Percentiles rank a stretch among this genome's conserved stretches.
Conservation (phyloP, 148 eudicot species). For the Dysphania ambrosioides region DNA sequence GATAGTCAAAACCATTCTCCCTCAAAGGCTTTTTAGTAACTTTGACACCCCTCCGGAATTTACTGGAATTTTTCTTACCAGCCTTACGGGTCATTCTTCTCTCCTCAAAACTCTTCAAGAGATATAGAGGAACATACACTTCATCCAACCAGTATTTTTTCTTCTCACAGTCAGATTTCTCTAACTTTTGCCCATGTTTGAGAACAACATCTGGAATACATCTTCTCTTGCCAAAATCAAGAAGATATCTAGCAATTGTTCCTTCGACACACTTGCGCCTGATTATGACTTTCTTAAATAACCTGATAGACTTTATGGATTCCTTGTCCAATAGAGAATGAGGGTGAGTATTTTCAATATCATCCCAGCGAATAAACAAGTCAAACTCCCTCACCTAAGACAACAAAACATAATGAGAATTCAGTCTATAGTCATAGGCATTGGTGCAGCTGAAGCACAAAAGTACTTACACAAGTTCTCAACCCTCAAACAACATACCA, state of each 20-base stretch:
- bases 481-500: neutral
- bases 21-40: conserved; percentile 34
- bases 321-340: conserved; percentile 57
- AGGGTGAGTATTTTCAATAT: conserved; percentile 64
- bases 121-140: conserved; percentile 75
- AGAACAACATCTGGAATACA: conserved; percentile 76
- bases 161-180: conserved; percentile 66
- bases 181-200: conserved; percentile 60
- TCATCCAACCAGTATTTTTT: conserved; percentile 94
- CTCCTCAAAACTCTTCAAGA: conserved; percentile 80
- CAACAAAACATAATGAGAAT: conserved; percentile 9
- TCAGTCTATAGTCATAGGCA: conserved; percentile 7
- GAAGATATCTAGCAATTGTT: conserved; percentile 61
- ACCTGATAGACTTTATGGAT: conserved; percentile 51
- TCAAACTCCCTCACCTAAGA: conserved; percentile 86
- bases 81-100: conserved; percentile 72
- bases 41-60: conserved; percentile 35
- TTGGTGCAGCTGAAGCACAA: conserved; percentile 9
- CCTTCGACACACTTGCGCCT: conserved; percentile 67
- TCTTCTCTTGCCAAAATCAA: conserved; percentile 96
- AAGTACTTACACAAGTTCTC: neutral
- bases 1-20: conserved; percentile 69
- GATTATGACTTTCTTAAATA: conserved; percentile 76
- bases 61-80: conserved; percentile 38
- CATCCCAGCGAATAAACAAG: conserved; percentile 78